Conservation (phyloP, 1,139 yeast species). For the Kodamaea arcana region DNA sequence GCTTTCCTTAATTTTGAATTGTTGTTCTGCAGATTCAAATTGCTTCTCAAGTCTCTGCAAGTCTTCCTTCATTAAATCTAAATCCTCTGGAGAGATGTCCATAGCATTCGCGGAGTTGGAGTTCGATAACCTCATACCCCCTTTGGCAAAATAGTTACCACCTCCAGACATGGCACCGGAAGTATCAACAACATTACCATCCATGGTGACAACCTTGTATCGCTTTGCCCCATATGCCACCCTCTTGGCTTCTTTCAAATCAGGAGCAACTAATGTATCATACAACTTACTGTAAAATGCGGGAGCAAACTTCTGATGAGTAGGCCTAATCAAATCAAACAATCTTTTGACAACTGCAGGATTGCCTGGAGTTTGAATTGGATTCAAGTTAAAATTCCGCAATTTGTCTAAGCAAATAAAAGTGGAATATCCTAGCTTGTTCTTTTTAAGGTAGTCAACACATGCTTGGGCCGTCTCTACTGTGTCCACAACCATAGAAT, state of each 20-base stretch:
- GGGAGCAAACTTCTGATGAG: constrained; percentile 65
- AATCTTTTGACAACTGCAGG: constrained; percentile 78
- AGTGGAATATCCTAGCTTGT: constrained; percentile 83
- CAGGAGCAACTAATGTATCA: constrained; percentile 82
- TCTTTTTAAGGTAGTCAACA: constrained; percentile 79
- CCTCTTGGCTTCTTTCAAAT: constrained; percentile 73
- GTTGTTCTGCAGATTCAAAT: constrained; percentile 48
- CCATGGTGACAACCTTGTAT: constrained; percentile 87
- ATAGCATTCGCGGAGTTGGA: constrained; percentile 17
- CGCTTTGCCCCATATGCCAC: constrained; percentile 84
- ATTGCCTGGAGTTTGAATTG: constrained; percentile 58
- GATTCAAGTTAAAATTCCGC: constrained; percentile 54
- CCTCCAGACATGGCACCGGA: constrained; percentile 99
- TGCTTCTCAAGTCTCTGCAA: constrained; percentile 53
- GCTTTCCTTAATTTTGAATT: constrained; percentile 56
- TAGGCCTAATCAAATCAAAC: constrained; percentile 75
- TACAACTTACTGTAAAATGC: constrained; percentile 86
- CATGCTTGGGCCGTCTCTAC: constrained; percentile 93
- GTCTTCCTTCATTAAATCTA: constrained; percentile 52
- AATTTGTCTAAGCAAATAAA: constrained; percentile 79
- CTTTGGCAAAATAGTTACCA: constrained; percentile 63
- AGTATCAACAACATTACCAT: constrained; percentile 89
- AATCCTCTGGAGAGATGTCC: constrained; percentile 52
- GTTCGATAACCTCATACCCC: constrained; percentile 54
- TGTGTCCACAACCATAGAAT: constrained; percentile 90